phyloP scores from a whole-genome alignment of 192 early-diverging fungal species.

The Coemansia sp. region DNA sequence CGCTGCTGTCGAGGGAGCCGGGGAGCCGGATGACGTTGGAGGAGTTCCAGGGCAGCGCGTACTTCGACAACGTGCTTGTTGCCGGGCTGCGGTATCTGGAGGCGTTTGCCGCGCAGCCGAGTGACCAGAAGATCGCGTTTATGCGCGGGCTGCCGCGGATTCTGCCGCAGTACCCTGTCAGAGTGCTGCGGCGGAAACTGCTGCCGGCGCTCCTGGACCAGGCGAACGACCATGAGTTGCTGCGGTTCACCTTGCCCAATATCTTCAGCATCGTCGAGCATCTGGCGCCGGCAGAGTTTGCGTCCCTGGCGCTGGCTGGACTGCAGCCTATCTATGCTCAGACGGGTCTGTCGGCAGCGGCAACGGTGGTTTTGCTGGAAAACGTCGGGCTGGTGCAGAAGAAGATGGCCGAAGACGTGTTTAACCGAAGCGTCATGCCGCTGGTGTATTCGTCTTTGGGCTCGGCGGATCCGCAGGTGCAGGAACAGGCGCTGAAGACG shows the following conservation, averaged over 20 bases:
- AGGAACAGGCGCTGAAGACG: conserved; percentile 65
- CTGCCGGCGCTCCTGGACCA: conserved; percentile 67
- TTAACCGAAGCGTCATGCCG: conserved; percentile 66
- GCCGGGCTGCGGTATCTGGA: conserved; percentile 79
- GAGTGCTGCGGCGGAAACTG: conserved; percentile 69
- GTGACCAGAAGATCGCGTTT: conserved; percentile 74
- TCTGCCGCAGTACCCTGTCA: conserved; percentile 67
- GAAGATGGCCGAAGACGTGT: conserved; percentile 59
- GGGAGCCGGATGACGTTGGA: conserved; percentile 57
- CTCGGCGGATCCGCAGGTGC: conserved; percentile 53
- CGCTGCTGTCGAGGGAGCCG: conserved; percentile 57
- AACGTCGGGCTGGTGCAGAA: conserved; percentile 63
- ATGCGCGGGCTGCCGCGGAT: conserved; percentile 71
- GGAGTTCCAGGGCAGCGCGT: conserved; percentile 65
- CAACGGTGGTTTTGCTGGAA: conserved; percentile 64
- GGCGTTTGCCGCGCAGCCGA: conserved; percentile 70
- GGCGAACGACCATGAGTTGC: conserved; percentile 68
- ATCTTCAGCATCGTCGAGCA: conserved; percentile 69
- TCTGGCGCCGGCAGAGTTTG: conserved; percentile 62
- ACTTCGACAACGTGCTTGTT: conserved; percentile 77
- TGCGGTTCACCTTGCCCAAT: conserved; percentile 72
- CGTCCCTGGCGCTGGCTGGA: conserved; percentile 56
- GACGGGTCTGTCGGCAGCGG: conserved; percentile 62
- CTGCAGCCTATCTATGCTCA: conserved; percentile 62
- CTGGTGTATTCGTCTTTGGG: conserved; percentile 67